Evolutionary conservation across 768 basidiomycete genomes (phyloP), one percentile per base, ranked within the genome.

Genomic region (Boletus vinaceobasis): DNA sequence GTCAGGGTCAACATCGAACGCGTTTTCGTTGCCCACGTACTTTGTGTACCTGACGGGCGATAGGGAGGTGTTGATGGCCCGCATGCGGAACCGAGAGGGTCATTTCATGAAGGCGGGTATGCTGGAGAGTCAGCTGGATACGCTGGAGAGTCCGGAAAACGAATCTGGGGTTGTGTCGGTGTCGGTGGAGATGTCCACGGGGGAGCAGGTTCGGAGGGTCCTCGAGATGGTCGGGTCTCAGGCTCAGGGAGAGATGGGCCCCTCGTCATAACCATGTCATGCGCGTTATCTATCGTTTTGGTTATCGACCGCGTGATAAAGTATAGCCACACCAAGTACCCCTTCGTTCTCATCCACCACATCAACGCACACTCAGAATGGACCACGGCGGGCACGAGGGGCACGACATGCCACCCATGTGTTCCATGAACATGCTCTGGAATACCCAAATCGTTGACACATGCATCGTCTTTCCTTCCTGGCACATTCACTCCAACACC

Each of bases 21-120:
- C 42, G 46, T 19, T 23, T 14, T 14, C 57, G 38, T 70, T 87
- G 52, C 72, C 75, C 56, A 93, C 93, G 8, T 87, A 78, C 65
- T 94, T 98, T 64, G 85, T 96, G 53, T 95, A 86, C 67, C 82
- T 92, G 58, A 73, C 85, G 33, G 91, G 89, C 10, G 64, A 75
- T 19, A 68, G 74, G 40, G 76, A 80, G 27, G 63, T 85, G 47
- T 64, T 94, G 53, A 50, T 77, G 66, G 82, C 83, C 42, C 75
- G 92, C 35, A 87, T 93, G 82, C 61, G 61, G 70, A 74, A 75
- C 37, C 76, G 92, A 35, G 60, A 77, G 39, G 86, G 85, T 0
- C 93, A 95, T 69, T 95, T 88, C 60, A 90, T 94, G 86, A 92
- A 91, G 71, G 81, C 82, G 21, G 66, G 63, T 4, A 92, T 94